These are phyloP conservation scores for Geosmithia flava DNA, from an alignment of 2,329 filamentous ascomycete genomes.

Conservation along the genomic window DNA sequence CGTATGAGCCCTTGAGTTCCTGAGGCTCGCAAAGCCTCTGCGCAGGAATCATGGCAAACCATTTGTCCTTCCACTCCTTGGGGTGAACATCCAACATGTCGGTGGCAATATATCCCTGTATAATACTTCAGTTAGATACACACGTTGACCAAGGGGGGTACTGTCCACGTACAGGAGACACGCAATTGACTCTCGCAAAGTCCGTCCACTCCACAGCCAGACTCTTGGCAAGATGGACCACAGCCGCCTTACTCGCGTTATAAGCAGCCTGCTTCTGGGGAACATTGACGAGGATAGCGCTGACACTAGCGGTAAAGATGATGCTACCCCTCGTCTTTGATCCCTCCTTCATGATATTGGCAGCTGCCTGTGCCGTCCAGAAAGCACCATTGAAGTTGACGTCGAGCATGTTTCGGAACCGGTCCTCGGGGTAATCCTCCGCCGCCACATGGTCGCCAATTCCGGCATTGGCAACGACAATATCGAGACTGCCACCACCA, in stretches of 20 bases:
- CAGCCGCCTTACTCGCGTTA: conserved; percentile 58
- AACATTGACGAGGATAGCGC: conserved; percentile 40
- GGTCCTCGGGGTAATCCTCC: conserved; percentile 24
- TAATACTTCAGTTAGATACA: neutral
- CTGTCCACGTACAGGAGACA: conserved; percentile 1
- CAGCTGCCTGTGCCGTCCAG: conserved; percentile 28
- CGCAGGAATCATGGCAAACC: conserved; percentile 30
- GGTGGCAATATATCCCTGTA: conserved; percentile 9
- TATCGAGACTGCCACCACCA: conserved; percentile 18
- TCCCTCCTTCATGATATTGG: conserved; percentile 18
- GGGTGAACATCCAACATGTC: conserved; percentile 27
- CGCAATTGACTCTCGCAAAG: conserved; percentile 2
- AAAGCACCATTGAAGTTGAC: conserved; percentile 29
- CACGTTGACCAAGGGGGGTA: neutral
- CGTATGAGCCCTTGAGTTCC: conserved; percentile 41
- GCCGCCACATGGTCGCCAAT: conserved; percentile 21
- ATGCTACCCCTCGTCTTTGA: conserved; percentile 18
- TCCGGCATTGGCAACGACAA: conserved; percentile 29
- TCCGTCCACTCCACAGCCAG: conserved; percentile 61
- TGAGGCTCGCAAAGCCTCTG: conserved; percentile 37
- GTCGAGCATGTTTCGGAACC: conserved; percentile 21
- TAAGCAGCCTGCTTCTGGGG: conserved; percentile 62
- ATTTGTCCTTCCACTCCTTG: conserved; percentile 8
- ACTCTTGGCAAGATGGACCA: conserved; percentile 46
- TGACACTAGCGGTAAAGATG: conserved; percentile 26